Conservation (phyloP, 768 basidiomycete species). For the Lentinula guzmanii region DNA sequence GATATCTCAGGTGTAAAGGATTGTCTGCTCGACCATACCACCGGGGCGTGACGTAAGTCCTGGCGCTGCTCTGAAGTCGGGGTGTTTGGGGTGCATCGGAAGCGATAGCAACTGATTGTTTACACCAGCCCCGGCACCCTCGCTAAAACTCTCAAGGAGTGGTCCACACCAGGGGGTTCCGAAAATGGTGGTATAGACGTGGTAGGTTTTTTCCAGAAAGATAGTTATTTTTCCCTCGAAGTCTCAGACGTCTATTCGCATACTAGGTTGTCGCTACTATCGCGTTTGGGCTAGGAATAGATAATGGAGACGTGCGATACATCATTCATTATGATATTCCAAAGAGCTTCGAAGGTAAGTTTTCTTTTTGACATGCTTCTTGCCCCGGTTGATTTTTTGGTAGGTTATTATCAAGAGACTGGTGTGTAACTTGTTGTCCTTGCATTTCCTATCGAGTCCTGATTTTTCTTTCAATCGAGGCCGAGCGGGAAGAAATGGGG, state of each 20-base stretch:
- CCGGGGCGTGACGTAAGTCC: constrained; percentile 53
- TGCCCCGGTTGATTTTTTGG: background rate
- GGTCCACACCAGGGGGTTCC: constrained; percentile 45
- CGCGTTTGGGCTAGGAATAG: constrained; percentile 85
- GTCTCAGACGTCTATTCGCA: background rate
- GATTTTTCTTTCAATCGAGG: constrained; percentile 32
- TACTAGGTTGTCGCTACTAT: constrained; percentile 69
- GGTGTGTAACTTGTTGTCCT: constrained; percentile 29
- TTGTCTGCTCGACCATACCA: constrained; percentile 71
- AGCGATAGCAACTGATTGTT: background rate
- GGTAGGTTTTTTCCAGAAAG: constrained; percentile 28
- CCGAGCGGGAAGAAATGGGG: constrained; percentile 74
- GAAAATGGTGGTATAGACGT: constrained; percentile 51
- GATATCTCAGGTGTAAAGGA: constrained; percentile 60
- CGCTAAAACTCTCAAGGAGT: constrained; percentile 56
- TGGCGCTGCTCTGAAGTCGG: background rate
- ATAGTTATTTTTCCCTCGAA: background rate
- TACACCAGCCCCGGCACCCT: constrained; percentile 39
- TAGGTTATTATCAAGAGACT: constrained; percentile 87
- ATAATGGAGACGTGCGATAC: constrained; percentile 76
- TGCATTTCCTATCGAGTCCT: background rate
- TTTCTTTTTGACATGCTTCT: background rate
- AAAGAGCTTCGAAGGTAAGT: constrained; percentile 74
- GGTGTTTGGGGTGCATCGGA: no score
- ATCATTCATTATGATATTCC: constrained; percentile 80